Percentiles rank a stretch among this genome's conserved stretches.
Evolutionary conservation across 805 yeast species (phyloP).

Genomic region (Candida yuanshanica): DNA sequence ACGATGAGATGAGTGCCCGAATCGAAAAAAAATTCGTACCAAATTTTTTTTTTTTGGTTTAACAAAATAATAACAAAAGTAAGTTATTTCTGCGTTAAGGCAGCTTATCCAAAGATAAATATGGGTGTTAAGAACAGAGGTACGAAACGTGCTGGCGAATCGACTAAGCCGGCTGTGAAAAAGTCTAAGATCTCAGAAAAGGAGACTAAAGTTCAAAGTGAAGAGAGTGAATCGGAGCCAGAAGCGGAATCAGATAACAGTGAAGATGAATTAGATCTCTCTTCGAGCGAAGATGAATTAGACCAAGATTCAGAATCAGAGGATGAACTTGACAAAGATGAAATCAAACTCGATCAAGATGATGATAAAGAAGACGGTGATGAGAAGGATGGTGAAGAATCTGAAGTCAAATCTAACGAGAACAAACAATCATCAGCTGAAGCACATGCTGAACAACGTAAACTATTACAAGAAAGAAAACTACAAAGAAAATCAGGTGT

Average conservation of each 20-base stretch:
- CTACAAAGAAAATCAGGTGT: slow-evolving; percentile 81
- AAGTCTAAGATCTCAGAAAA: slow-evolving; percentile 17
- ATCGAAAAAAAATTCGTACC: slow-evolving; percentile 4
- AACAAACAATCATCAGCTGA: slow-evolving; percentile 50
- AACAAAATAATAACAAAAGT: too few relatives aligned
- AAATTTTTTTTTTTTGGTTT: slow-evolving; percentile 3
- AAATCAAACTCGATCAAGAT: slow-evolving; percentile 19
- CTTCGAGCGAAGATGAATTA: slow-evolving; percentile 25
- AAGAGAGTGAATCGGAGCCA: slow-evolving; percentile 5
- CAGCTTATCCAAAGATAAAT: not conserved
- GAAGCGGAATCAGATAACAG: slow-evolving; percentile 18
- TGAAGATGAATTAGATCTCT: slow-evolving; percentile 16
- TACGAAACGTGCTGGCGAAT: slow-evolving; percentile 17
- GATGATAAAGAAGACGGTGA: slow-evolving; percentile 27
- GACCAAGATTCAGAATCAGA: slow-evolving; percentile 25
- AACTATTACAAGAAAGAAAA: slow-evolving; percentile 74
- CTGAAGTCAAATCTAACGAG: slow-evolving; percentile 26
- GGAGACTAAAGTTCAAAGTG: slow-evolving; percentile 8
- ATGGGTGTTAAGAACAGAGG: slow-evolving; percentile 19
- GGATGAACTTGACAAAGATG: slow-evolving; percentile 25
- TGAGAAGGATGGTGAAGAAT: slow-evolving; percentile 23
- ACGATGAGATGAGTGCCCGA: slow-evolving; percentile 6
- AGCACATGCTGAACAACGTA: slow-evolving; percentile 79
- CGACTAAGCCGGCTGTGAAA: slow-evolving; percentile 8
- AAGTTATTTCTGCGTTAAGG: too few relatives aligned